phyloP scores from a whole-genome alignment of 1,139 yeast genomes.

The Suzukiozyma palmioleophila region DNA sequence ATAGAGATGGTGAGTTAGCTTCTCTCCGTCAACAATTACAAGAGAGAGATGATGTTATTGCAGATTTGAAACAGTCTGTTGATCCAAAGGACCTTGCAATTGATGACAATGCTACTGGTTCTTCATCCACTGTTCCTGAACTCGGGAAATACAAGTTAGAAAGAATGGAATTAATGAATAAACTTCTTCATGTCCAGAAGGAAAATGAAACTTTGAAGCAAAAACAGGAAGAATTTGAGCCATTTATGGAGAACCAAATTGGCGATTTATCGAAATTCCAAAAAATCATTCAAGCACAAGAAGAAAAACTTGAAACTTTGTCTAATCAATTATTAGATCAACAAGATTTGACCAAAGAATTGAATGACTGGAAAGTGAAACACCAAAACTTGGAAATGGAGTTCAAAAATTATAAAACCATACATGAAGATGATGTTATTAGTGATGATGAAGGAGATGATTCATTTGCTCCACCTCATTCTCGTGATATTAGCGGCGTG shows the following conservation, averaged over 20 bases:
- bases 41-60: slow-evolving; percentile 32
- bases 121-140: slow-evolving; percentile 25
- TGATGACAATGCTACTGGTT: slow-evolving; percentile 15
- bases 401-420: slow-evolving; percentile 35
- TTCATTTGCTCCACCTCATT: slow-evolving; percentile 6
- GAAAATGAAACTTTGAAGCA: slow-evolving; percentile 42
- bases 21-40: slow-evolving; percentile 21
- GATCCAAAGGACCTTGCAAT: slow-evolving; percentile 30
- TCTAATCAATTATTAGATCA: slow-evolving; percentile 42
- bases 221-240: slow-evolving; percentile 45
- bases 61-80: slow-evolving; percentile 31
- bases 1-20: slow-evolving; percentile 14
- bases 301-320: slow-evolving; percentile 38
- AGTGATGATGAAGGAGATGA: slow-evolving; percentile 24
- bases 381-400: slow-evolving; percentile 44
- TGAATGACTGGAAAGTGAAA: slow-evolving; percentile 44
- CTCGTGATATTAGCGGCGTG: slow-evolving; percentile 10
- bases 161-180: slow-evolving; percentile 43
- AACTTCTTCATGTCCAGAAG: slow-evolving; percentile 40
- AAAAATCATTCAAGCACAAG: slow-evolving; percentile 51
- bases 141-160: slow-evolving; percentile 37
- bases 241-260: slow-evolving; percentile 53
- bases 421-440: slow-evolving; percentile 32
- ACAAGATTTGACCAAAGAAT: slow-evolving; percentile 41
- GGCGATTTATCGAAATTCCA: slow-evolving; percentile 52